phyloP scores from a whole-genome alignment of 305 asterid genomes.

The Solanum aculeatissimum region DNA sequence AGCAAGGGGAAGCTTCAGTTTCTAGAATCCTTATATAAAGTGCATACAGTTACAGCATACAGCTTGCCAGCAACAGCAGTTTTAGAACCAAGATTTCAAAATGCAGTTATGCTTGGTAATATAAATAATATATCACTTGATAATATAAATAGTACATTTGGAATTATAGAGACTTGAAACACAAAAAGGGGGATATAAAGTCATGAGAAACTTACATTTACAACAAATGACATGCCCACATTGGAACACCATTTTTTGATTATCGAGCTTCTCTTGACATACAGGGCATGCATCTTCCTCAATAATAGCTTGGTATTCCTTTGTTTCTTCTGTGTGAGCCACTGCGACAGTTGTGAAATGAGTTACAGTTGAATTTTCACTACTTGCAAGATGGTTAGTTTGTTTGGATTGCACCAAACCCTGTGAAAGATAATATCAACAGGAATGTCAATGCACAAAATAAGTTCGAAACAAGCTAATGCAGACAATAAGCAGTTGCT shows the following conservation, averaged over 20 bases:
- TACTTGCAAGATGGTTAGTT: conserved; percentile 27
- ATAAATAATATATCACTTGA: not conserved
- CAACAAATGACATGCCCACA: conserved; percentile 95
- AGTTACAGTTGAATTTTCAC: conserved; percentile 19
- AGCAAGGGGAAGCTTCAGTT: not conserved
- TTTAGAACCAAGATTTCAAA: not conserved
- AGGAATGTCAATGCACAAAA: not conserved
- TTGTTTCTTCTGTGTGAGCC: conserved; percentile 11
- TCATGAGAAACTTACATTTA: conserved; percentile 57
- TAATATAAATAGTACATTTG: not conserved
- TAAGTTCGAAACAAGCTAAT: not conserved
- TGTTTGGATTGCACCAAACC: conserved; percentile 70
- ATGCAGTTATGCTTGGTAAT: not conserved
- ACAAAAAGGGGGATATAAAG: not conserved
- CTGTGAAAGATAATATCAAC: conserved; percentile 30
- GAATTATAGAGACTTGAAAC: not conserved
- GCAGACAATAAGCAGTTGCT: not conserved
- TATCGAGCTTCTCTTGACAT: conserved; percentile 86
- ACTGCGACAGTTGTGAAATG: conserved; percentile 16
- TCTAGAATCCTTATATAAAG: not conserved
- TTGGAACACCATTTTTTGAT: conserved; percentile 91
- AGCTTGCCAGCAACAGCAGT: not conserved
- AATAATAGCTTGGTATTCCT: conserved; percentile 16
- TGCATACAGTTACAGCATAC: not conserved
- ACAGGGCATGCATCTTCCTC: conserved; percentile 68